Evolutionary conservation across 192 early-diverging fungal genomes (phyloP).

Genomic region (Coemansia javaensis): DNA sequence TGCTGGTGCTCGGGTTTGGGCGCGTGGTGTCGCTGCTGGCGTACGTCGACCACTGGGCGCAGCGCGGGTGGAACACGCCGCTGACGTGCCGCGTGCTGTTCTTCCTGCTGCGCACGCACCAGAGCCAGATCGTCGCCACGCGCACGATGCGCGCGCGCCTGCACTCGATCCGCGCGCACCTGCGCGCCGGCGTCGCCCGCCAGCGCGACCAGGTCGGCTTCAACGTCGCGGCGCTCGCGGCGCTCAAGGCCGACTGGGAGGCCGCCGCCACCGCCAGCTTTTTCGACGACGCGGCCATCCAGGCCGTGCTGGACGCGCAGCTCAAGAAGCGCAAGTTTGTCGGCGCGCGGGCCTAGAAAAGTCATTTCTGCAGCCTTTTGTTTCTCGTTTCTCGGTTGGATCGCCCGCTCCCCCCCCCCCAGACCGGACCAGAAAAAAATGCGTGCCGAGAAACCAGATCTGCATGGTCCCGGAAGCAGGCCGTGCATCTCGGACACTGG

Average conservation of each 20-base stretch:
- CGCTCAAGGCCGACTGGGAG: conserved; percentile 74
- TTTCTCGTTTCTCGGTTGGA: too few species aligned
- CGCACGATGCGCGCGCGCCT: conserved; percentile 72
- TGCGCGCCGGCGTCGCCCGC: conserved; percentile 59
- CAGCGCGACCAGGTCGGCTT: conserved; percentile 84
- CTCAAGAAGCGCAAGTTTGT: conserved; percentile 76
- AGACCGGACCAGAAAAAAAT: too few species aligned
- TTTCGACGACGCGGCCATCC: conserved; percentile 61
- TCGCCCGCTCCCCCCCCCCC: too few species aligned
- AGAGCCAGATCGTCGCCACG: conserved; percentile 83
- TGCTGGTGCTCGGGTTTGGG: conserved; percentile 82
- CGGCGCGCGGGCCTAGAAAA: conserved; percentile 29
- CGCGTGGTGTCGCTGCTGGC: conserved; percentile 73
- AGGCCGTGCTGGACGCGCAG: conserved; percentile 47
- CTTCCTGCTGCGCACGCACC: conserved; percentile 80
- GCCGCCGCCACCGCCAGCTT: conserved; percentile 66
- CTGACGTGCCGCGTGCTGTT: conserved; percentile 80
- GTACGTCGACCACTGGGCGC: conserved; percentile 78
- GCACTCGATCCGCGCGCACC: conserved; percentile 61
- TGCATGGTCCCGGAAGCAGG: too few species aligned
- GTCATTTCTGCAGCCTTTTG: too few species aligned
- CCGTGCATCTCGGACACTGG: too few species aligned
- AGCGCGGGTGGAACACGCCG: conserved; percentile 72
- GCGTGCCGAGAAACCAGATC: too few species aligned
- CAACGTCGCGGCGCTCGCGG: conserved; percentile 79